phyloP scores from a whole-genome alignment of 2,329 filamentous ascomycete species.

The Corynespora cassiicola region DNA sequence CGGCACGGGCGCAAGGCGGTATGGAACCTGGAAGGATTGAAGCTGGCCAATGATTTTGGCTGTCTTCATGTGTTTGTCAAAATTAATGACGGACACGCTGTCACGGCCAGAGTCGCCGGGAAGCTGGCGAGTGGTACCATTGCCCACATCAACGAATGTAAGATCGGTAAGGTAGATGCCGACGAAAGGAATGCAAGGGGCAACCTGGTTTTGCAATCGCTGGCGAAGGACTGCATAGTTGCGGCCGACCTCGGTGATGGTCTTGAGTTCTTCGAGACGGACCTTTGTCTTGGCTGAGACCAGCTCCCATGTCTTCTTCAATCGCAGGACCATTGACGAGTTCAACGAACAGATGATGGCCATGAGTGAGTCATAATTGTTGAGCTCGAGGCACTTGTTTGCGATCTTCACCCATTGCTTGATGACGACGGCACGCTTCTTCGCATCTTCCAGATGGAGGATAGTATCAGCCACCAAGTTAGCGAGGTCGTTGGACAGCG shows the following conservation, averaged over 20 bases:
- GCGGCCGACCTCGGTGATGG: conserved; percentile 85
- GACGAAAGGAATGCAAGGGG: conserved; percentile 92
- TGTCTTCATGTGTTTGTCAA: conserved; percentile 94
- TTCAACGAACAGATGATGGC: conserved; percentile 95
- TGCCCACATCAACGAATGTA: conserved; percentile 94
- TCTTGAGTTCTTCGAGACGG: conserved; percentile 77
- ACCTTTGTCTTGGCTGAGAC: conserved; percentile 85
- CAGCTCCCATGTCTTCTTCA: conserved; percentile 90
- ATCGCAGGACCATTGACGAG: conserved; percentile 85
- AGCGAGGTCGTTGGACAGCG: conserved; percentile 87
- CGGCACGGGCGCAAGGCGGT: conserved; percentile 79
- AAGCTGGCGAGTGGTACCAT: conserved; percentile 82
- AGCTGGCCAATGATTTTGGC: conserved; percentile 95
- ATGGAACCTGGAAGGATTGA: conserved; percentile 94
- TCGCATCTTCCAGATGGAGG: conserved; percentile 83
- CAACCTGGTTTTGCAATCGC: conserved; percentile 82
- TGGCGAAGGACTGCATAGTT: conserved; percentile 89
- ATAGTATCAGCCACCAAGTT: conserved; percentile 95
- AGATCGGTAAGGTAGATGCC: conserved; percentile 96
- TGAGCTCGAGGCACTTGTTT: conserved; percentile 81
- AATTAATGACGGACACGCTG: conserved; percentile 88
- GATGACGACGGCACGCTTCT: conserved; percentile 87
- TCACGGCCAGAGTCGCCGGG: conserved; percentile 63
- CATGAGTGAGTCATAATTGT: conserved; percentile 97
- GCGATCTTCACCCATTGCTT: conserved; percentile 99